phyloP scores from a whole-genome alignment of 1,284 basidiomycete genomes.

The Spongispora temasekensis region DNA sequence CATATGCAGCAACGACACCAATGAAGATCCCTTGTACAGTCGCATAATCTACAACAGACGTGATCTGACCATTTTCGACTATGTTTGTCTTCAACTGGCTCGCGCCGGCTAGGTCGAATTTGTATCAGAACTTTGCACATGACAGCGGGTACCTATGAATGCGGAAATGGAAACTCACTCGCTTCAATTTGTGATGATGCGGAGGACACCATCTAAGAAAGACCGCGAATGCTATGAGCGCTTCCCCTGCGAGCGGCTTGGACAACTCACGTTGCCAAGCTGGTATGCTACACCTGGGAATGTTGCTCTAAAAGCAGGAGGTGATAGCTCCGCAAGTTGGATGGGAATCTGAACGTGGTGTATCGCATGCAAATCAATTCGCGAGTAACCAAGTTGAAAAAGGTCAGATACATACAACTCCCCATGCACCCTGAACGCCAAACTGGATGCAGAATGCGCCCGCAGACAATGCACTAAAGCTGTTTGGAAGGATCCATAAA shows the following conservation, averaged over 20 bases:
- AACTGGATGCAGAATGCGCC: conserved; percentile 87
- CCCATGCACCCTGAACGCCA: conserved; percentile 85
- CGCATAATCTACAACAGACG: conserved; percentile 76
- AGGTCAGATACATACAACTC: conserved; percentile 52
- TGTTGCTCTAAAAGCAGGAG: conserved; percentile 89
- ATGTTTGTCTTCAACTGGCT: conserved; percentile 56
- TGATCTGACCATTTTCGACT: conserved; percentile 43
- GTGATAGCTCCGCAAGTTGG: conserved; percentile 85
- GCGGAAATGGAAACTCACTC: conserved; percentile 48
- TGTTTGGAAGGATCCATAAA: conserved; percentile 80
- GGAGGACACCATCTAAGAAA: conserved; percentile 85
- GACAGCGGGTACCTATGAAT: no score
- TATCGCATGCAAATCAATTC: background rate
- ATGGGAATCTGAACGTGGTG: conserved; percentile 69
- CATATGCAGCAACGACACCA: conserved; percentile 70
- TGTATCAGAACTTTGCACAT: no score
- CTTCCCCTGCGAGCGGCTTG: background rate
- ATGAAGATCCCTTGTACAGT: conserved; percentile 87
- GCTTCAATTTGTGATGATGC: conserved; percentile 93
- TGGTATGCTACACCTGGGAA: conserved; percentile 94
- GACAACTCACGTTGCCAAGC: conserved; percentile 65
- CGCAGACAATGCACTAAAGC: conserved; percentile 65
- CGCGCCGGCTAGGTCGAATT: conserved; percentile 57
- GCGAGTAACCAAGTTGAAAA: conserved; percentile 4
- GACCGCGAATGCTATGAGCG: no score